Conservation (phyloP, 139 green algal species). For the Pseudopediastrum boryanum region DNA sequence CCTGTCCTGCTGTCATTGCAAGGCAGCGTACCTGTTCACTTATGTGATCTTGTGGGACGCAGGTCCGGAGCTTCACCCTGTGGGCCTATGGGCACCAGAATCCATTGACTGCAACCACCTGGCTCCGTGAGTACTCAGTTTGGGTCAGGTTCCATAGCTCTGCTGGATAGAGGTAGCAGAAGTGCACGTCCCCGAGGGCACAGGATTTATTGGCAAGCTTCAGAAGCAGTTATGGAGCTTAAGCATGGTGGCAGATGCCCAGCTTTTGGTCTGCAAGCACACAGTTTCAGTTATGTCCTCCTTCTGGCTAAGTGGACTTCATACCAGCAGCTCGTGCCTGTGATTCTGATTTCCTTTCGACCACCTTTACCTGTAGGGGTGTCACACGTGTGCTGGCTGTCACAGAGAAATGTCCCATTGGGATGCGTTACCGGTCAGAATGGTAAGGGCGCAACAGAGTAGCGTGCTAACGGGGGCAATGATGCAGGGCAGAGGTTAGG, state of each 20-base stretch:
- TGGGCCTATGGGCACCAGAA: slow-evolving; percentile 21
- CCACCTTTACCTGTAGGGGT: background rate
- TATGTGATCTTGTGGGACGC: too few species aligned
- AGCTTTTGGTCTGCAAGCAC: background rate
- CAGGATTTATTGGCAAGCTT: background rate
- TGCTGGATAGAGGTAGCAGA: background rate
- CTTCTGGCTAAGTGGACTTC: background rate
- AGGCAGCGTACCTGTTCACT: too few species aligned
- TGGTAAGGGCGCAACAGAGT: slow-evolving; percentile 8
- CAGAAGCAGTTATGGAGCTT: background rate
- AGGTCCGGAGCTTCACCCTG: slow-evolving; percentile 28
- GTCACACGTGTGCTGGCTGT: slow-evolving; percentile 36
- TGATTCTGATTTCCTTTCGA: too few species aligned
- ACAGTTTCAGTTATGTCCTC: background rate
- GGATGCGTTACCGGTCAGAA: slow-evolving; percentile 29
- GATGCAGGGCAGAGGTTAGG: too few species aligned
- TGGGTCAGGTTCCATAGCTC: background rate
- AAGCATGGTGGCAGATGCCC: background rate
- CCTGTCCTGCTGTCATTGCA: too few species aligned
- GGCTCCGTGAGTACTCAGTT: slow-evolving; percentile 17
- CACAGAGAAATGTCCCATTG: slow-evolving; percentile 29
- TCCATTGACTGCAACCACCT: slow-evolving; percentile 29
- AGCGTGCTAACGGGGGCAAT: background rate
- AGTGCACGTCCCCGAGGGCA: background rate
- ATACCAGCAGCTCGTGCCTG: background rate